Evolutionary conservation across 2,329 filamentous ascomycete genomes (phyloP).

Genomic region (Bipolaris victoriae): DNA sequence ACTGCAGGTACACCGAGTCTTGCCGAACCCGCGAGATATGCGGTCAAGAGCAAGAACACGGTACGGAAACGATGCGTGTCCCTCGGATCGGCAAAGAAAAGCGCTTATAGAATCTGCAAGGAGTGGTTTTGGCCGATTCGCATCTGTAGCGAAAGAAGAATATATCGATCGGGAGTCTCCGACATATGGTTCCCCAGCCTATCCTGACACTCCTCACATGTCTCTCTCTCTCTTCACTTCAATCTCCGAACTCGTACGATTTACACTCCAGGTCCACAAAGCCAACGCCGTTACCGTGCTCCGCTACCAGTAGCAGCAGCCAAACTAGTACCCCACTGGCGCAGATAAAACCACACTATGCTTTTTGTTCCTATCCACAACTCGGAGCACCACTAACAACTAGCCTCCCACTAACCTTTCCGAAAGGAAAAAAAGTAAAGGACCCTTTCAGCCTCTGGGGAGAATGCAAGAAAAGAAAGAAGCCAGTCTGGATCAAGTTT

Average conservation of each 20-base stretch:
- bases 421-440: neutral
- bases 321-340: neutral
- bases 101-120: neutral
- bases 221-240: neutral
- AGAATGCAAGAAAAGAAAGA: too few relatives aligned
- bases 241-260: neutral
- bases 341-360: neutral
- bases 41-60: neutral
- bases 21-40: neutral
- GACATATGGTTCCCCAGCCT: neutral
- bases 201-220: neutral
- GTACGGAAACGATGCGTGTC: neutral
- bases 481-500: too few relatives aligned
- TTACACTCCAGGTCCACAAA: neutral
- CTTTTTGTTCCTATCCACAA: neutral
- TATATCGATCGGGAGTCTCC: neutral
- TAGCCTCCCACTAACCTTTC: neutral
- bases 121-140: neutral
- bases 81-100: neutral
- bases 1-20: neutral
- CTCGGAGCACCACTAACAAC: neutral
- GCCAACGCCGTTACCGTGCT: neutral
- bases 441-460: neutral
- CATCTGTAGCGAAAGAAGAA: conserved; percentile 3
- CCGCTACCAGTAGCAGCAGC: neutral